phyloP scores from a whole-genome alignment of 2,329 filamentous ascomycete species.

The Clonostachys rosea region DNA sequence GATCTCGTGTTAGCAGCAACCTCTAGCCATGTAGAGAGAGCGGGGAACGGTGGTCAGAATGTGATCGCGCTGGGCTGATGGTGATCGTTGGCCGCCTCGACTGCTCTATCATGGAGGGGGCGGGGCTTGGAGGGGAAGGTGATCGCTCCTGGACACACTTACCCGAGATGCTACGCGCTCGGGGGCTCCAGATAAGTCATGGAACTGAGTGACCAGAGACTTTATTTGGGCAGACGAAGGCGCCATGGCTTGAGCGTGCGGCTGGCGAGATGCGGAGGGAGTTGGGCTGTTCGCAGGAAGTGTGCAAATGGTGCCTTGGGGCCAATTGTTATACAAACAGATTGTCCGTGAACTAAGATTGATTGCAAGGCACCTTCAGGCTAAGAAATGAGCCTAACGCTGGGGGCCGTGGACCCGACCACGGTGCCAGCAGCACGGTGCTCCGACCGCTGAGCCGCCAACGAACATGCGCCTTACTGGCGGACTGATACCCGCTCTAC shows the following conservation, averaged over 20 bases:
- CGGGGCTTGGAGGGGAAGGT: conserved; percentile 1
- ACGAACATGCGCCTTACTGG: too few relatives aligned
- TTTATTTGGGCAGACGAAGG: conserved; percentile 32
- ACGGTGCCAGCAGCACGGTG: not conserved
- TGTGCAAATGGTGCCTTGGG: too few relatives aligned
- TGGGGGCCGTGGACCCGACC: too few relatives aligned
- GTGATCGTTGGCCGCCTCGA: too few relatives aligned
- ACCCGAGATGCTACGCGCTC: conserved; percentile 40
- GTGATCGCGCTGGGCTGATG: too few relatives aligned
- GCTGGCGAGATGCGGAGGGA: too few relatives aligned
- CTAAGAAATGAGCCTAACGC: too few relatives aligned
- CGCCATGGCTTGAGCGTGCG: conserved; percentile 19
- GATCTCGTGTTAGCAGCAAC: not conserved
- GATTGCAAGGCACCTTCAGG: not conserved
- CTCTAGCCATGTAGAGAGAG: too few relatives aligned
- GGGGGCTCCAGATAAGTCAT: conserved; percentile 33
- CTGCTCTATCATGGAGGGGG: not conserved
- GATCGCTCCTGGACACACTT: conserved; percentile 15
- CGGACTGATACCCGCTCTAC: too few relatives aligned
- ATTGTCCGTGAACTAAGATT: not conserved
- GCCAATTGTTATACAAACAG: too few relatives aligned
- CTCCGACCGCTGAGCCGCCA: not conserved
- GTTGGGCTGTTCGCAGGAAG: too few relatives aligned
- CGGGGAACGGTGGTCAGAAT: too few relatives aligned
- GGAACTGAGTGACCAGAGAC: conserved; percentile 33